Conservation (phyloP, 176 grass and related monocot genomes). For the Zea luxurians region DNA sequence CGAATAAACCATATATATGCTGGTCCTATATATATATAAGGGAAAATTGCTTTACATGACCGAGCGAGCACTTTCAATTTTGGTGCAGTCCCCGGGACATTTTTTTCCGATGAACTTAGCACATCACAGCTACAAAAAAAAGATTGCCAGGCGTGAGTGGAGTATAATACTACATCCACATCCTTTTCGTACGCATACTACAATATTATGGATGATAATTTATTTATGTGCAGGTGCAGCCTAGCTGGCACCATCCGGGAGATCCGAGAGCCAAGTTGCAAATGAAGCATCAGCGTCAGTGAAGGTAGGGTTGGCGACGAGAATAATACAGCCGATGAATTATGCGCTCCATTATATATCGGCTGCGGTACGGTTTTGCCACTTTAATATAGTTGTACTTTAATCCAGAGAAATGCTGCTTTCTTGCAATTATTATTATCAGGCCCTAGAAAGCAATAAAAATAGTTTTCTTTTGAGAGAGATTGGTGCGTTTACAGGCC, state of each 20-base stretch:
- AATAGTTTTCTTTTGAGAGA: background rate
- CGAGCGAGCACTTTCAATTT: too few relatives aligned
- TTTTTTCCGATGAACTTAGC: background rate
- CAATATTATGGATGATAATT: background rate
- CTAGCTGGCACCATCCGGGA: background rate
- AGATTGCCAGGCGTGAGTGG: too few relatives aligned
- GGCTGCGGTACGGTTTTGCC: background rate
- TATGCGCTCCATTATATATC: background rate
- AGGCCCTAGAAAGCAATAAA: background rate
- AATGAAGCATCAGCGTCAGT: conserved; percentile 17
- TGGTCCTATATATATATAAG: background rate
- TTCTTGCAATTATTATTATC: background rate
- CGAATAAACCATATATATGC: conserved; percentile 4
- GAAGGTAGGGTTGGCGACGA: conserved; percentile 20
- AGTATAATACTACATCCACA: too few relatives aligned
- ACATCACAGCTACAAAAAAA: too few relatives aligned
- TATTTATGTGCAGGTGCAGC: conserved; percentile 5
- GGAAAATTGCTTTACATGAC: too few relatives aligned
- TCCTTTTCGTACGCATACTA: background rate
- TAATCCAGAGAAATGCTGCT: background rate
- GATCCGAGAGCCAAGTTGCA: conserved; percentile 38
- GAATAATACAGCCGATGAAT: conserved; percentile 33
- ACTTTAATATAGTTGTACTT: background rate
- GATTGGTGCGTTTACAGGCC: background rate
- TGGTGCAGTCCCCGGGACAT: too few relatives aligned